Percentiles rank a stretch among this genome's conserved stretches.
Evolutionary conservation across 345 rosid genomes (phyloP).

Genomic region (Excoecaria cochinchinensis): DNA sequence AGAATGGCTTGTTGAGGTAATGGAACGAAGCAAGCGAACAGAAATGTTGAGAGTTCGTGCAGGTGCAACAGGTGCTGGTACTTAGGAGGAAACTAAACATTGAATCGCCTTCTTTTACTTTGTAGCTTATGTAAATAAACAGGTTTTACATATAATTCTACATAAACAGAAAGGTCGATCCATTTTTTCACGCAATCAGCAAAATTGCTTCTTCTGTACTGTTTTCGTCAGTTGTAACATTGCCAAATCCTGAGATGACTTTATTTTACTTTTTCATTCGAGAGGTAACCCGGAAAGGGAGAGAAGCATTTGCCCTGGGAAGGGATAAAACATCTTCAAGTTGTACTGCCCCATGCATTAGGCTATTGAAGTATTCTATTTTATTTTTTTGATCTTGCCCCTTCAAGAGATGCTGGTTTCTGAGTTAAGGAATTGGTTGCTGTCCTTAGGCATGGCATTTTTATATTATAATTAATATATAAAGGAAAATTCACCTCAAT

Average conservation of each 20-base stretch:
- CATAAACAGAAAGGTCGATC: conserved; percentile 7
- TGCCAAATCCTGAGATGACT: not conserved
- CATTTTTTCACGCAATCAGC: not conserved
- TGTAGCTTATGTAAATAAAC: conserved; percentile 50
- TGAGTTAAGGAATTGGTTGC: too few relatives aligned
- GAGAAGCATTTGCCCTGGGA: not conserved
- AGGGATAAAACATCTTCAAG: not conserved
- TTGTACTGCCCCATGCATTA: not conserved
- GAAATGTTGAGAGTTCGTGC: conserved; percentile 77
- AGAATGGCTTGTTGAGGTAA: conserved; percentile 88
- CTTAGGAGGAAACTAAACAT: conserved; percentile 25
- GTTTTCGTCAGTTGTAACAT: not conserved
- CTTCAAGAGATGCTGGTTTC: not conserved
- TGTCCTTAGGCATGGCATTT: too few relatives aligned
- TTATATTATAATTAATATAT: not conserved
- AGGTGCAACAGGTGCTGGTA: conserved; percentile 42
- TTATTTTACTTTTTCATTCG: not conserved
- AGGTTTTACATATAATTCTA: conserved; percentile 31
- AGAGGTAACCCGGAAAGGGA: not conserved
- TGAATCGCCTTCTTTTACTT: conserved; percentile 18
- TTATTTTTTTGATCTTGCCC: not conserved
- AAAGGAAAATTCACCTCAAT: not conserved
- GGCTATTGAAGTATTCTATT: not conserved
- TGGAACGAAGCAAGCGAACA: conserved; percentile 98
- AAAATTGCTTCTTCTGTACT: not conserved